These are phyloP conservation scores for Sarocladium kiliense DNA, from an alignment of 2,329 filamentous ascomycete genomes.

Conservation along the genomic window DNA sequence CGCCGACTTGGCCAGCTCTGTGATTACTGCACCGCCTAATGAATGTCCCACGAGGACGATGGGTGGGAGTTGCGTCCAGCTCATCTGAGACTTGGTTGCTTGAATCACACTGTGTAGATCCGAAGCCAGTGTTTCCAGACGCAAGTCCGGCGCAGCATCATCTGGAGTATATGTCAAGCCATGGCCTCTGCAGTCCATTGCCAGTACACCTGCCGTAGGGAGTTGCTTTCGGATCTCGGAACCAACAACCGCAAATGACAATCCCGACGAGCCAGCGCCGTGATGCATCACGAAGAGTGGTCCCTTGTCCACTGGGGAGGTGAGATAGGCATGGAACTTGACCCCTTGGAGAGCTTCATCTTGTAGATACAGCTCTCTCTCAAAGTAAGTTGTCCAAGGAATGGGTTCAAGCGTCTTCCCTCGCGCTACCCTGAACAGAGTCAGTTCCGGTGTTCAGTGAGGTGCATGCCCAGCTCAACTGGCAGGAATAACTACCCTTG, in stretches of 20 bases:
- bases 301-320: conserved; percentile 66
- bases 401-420: conserved; percentile 59
- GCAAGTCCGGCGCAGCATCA: conserved; percentile 53
- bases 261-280: conserved; percentile 85
- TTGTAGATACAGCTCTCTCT: conserved; percentile 75
- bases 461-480: conserved; percentile 3
- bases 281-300: conserved; percentile 93
- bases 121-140: conserved; percentile 63
- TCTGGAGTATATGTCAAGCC: conserved; percentile 59
- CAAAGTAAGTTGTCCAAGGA: conserved; percentile 87
- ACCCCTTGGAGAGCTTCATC: conserved; percentile 41
- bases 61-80: conserved; percentile 68
- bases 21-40: conserved; percentile 86
- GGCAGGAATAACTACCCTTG: conserved; percentile 48
- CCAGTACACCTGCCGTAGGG: conserved; percentile 77
- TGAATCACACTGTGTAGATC: conserved; percentile 69
- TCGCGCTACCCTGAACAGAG: conserved; percentile 35
- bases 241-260: conserved; percentile 82
- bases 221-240: conserved; percentile 71
- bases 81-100: conserved; percentile 61
- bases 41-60: conserved; percentile 86
- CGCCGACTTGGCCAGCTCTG: conserved; percentile 68
- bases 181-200: conserved; percentile 81
- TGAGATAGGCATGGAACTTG: conserved; percentile 82
- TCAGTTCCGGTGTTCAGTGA: background rate